phyloP scores from a whole-genome alignment of 2,329 filamentous ascomycete species.

The Hymenoscyphus repandus region DNA sequence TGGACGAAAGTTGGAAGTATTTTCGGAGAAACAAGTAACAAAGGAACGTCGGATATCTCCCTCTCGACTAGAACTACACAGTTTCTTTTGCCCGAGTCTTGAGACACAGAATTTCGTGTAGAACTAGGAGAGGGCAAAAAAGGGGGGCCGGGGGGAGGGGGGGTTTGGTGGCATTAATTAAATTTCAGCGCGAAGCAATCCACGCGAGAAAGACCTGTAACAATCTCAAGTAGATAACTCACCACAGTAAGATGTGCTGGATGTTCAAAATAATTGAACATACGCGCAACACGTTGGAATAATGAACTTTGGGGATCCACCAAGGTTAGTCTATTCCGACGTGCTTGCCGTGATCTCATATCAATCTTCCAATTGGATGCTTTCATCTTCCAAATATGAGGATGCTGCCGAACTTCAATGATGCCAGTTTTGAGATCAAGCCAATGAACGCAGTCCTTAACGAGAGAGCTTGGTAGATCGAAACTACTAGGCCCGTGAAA shows the following conservation, averaged over 20 bases:
- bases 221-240: too few relatives aligned
- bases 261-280: constrained; percentile 48
- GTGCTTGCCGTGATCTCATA: constrained; percentile 24
- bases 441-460: constrained; percentile 53
- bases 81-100: too few relatives aligned
- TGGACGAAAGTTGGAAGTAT: too few relatives aligned
- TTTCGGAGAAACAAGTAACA: too few relatives aligned
- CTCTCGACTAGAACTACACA: too few relatives aligned
- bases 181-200: too few relatives aligned
- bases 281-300: constrained; percentile 34
- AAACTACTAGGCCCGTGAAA: constrained; percentile 29
- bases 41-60: too few relatives aligned
- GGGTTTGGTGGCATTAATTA: too few relatives aligned
- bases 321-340: constrained; percentile 32
- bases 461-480: constrained; percentile 47
- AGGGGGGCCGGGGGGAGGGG: too few relatives aligned
- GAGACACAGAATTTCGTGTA: too few relatives aligned
- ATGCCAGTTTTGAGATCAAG: constrained; percentile 41
- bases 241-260: constrained; percentile 11
- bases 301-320: constrained; percentile 44
- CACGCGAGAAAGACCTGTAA: too few relatives aligned
- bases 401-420: constrained; percentile 47
- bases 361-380: constrained; percentile 37
- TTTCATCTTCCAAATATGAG: constrained; percentile 37
- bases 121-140: too few relatives aligned